Conservation (phyloP, 192 early-diverging fungal species). For the Umbelopsis vinacea region DNA sequence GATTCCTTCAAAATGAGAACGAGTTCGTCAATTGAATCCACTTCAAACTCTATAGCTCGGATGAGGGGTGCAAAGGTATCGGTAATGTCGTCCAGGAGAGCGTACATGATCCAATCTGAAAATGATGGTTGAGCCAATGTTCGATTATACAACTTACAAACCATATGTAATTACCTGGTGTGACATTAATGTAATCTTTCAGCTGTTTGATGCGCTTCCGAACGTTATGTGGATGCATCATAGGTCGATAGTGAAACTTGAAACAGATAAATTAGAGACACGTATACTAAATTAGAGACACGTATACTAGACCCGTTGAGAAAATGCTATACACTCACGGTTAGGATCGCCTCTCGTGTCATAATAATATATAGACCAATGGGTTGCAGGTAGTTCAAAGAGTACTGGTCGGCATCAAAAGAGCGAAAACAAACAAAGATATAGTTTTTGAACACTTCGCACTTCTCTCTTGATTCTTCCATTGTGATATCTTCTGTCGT, state of each 20-base stretch:
- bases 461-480: conserved; percentile 92
- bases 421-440: conserved; percentile 90
- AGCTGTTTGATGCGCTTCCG: conserved; percentile 84
- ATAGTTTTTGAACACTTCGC: conserved; percentile 87
- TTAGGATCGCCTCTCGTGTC: conserved; percentile 70
- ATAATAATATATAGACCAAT: conserved; percentile 70
- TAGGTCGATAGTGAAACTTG: conserved; percentile 84
- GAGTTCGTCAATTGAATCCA: conserved; percentile 93
- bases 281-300: not conserved
- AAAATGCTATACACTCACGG: conserved; percentile 40
- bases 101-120: conserved; percentile 97
- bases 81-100: conserved; percentile 93
- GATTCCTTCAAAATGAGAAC: conserved; percentile 92
- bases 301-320: not conserved
- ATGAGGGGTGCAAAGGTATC: conserved; percentile 90
- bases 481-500: conserved; percentile 89
- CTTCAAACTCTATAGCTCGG: conserved; percentile 89
- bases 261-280: not conserved
- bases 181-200: conserved; percentile 82
- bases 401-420: conserved; percentile 70
- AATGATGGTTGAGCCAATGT: not conserved
- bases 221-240: conserved; percentile 84
- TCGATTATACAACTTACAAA: no score
- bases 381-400: conserved; percentile 66
- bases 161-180: conserved; percentile 56